These are phyloP conservation scores for Prunus yedoensis DNA, from an alignment of 331 rosid species.

Conservation along the genomic window DNA sequence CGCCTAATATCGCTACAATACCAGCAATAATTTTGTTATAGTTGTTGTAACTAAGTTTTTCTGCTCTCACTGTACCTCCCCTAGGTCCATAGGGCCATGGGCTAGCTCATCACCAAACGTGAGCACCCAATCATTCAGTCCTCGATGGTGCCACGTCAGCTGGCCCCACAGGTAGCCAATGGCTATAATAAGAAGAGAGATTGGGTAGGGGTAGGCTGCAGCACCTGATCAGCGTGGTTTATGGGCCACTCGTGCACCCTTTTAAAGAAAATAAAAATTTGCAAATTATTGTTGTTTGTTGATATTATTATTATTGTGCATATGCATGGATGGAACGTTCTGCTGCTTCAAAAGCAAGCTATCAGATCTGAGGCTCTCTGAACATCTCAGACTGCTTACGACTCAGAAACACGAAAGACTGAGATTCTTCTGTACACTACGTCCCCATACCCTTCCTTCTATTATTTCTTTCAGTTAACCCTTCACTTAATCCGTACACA, in stretches of 20 bases:
- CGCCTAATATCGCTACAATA: fast-evolving
- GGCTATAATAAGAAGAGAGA: neutral
- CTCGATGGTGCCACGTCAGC: slow-evolving; percentile 15
- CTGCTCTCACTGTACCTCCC: no score
- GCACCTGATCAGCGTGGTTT: slow-evolving; percentile 50
- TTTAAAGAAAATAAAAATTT: neutral
- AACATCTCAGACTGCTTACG: slow-evolving; percentile 11
- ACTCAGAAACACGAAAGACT: slow-evolving; percentile 21
- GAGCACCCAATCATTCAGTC: slow-evolving; percentile 24
- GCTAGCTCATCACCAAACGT: neutral
- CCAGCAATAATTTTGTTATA: no score
- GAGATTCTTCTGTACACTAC: slow-evolving; percentile 38
- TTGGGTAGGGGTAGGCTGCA: slow-evolving; percentile 14
- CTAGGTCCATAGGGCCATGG: neutral
- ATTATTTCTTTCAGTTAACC: neutral
- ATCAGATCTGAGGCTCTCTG: slow-evolving; percentile 26
- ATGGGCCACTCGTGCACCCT: slow-evolving; percentile 43
- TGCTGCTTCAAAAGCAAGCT: slow-evolving; percentile 30
- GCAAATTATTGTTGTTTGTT: neutral
- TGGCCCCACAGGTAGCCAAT: neutral
- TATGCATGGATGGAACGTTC: slow-evolving; percentile 60
- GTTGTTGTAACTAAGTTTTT: no score
- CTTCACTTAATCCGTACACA: neutral
- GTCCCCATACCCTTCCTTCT: slow-evolving; percentile 10
- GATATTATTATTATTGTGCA: neutral